Evolutionary conservation across 768 basidiomycete genomes (phyloP).

Genomic region (Pholiota conissans): DNA sequence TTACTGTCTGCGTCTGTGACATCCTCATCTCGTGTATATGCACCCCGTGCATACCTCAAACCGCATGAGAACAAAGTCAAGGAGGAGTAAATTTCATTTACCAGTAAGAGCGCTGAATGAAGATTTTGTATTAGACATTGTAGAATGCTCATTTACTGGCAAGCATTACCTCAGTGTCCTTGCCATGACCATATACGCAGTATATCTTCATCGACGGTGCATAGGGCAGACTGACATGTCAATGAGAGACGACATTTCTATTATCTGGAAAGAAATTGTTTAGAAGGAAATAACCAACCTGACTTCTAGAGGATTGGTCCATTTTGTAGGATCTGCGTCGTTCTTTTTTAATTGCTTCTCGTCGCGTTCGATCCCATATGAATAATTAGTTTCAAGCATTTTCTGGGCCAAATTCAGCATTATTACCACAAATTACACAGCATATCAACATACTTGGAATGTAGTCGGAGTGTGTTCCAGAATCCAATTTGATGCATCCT

Average conservation of each 20-base stretch:
- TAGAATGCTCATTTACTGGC: neutral
- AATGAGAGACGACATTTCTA: neutral
- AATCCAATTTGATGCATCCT: conserved; percentile 76
- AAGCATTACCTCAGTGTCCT: conserved; percentile 80
- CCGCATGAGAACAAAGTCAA: neutral
- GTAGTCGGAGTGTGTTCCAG: conserved; percentile 75
- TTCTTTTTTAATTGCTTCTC: conserved; percentile 63
- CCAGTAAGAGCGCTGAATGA: conserved; percentile 80
- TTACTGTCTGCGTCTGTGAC: conserved; percentile 42
- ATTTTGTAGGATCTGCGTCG: conserved; percentile 75
- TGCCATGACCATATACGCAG: conserved; percentile 94
- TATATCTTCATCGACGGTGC: conserved; percentile 92
- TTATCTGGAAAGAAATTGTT: neutral
- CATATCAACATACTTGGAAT: conserved; percentile 61
- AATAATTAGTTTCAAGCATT: conserved; percentile 87
- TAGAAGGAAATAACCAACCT: conserved; percentile 46
- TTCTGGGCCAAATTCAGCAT: conserved; percentile 39
- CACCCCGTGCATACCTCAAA: conserved; percentile 68
- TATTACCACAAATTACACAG: neutral
- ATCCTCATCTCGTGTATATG: conserved; percentile 65
- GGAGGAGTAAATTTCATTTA: conserved; percentile 28
- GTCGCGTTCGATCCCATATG: conserved; percentile 83
- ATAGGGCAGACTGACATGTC: conserved; percentile 63
- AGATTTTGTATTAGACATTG: neutral
- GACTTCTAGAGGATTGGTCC: conserved; percentile 89